These are phyloP conservation scores for Monosporascus sp. DNA, from an alignment of 2,329 filamentous ascomycete genomes.

Conservation along the genomic window DNA sequence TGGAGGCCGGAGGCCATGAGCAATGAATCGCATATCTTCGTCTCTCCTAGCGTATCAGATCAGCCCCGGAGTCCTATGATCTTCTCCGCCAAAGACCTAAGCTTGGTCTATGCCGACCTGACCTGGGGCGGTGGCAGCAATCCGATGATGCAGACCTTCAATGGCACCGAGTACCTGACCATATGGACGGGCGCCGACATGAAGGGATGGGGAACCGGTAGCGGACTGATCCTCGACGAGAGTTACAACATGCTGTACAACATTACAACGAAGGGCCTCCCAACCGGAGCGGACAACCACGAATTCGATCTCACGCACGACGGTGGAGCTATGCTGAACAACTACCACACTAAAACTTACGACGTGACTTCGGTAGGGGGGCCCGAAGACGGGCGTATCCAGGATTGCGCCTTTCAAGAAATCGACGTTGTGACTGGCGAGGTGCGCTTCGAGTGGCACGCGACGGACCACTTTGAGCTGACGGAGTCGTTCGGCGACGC, in stretches of 20 bases:
- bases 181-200: background rate
- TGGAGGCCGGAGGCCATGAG: background rate
- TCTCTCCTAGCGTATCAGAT: background rate
- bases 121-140: background rate
- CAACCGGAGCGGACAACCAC: constrained; percentile 5
- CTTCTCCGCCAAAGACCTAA: constrained; percentile 1
- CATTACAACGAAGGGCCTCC: background rate
- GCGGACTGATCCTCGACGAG: background rate
- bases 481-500: constrained; percentile 9
- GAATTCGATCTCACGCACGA: constrained; percentile 12
- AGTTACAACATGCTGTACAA: background rate
- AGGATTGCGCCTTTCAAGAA: constrained; percentile 9
- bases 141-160: background rate
- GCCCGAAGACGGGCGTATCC: constrained; percentile 5
- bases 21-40: background rate
- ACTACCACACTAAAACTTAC: constrained; percentile 3
- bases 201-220: background rate
- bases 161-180: background rate
- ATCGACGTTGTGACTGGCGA: constrained; percentile 7
- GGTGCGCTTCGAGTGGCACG: constrained; percentile 10
- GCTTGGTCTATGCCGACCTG: constrained; percentile 1
- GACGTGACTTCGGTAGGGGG: constrained; percentile 7
- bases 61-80: constrained; percentile 1
- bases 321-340: constrained; percentile 4
- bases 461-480: constrained; percentile 14